Evolutionary conservation across 306 rosid genomes (phyloP), one percentile per base, ranked within the genome.

Genomic region (Prunus mira): DNA sequence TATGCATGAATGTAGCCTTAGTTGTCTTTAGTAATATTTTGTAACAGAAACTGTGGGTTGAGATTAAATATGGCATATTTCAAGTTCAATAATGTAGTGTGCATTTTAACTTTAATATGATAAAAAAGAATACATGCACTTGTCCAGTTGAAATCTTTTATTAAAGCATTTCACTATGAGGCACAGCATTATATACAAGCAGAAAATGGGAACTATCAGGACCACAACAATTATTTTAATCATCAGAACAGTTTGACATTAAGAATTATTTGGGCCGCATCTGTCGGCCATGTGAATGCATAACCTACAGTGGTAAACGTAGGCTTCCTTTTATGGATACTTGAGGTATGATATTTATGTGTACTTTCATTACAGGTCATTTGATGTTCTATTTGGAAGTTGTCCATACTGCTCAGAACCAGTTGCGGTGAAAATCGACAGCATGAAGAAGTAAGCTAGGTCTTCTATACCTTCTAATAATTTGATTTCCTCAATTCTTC

Each of bases 381-480:
- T 80, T 65, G 61, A 84, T 62, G 79, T 84, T 47, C 58, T 79
- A 12, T 84, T 80, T 47, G 84, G 84, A 65, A 84, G 79, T 49
- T 84, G 87, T 55, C 77, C 84, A 27, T 84, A 80, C 58, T 80
- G 84, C 78, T 80, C 82, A 24, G 84, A 83, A 54, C 76, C 87
- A 52, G 67, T 83, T 51, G 84, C 81, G 2, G 87, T 83, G 71
- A 83, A 76, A 73, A 76, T 75, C 62, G 72, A 66, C 52, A 72
- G 52, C 61, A 38, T 68, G 13, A 71, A 76, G 74, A 70, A 64
- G 50, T 79, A 65, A 68, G 12, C 64, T 12, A 28, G 27, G 8
- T 18, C 55, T 13, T 62, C 38, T 6, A 11, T 8, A 30, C 81
- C 76, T 69, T 51, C 18, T 61, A 63, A 43, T 43, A n/a, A 24